Evolutionary conservation across 1,284 basidiomycete genomes (phyloP), one percentile per base, ranked within the genome.

Genomic region (Rugosomyces carneus): DNA sequence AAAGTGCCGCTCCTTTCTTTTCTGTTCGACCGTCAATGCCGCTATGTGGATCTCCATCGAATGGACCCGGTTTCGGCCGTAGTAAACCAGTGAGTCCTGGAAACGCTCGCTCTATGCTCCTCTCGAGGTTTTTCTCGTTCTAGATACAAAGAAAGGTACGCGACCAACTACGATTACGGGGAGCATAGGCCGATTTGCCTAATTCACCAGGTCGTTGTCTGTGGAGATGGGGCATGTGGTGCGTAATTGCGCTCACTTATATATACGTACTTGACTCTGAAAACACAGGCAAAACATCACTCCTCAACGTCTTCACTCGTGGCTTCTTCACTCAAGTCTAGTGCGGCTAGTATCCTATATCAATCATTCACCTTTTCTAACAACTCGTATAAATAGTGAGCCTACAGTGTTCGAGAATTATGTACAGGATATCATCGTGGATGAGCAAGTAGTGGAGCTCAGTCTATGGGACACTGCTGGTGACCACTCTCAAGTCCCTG

Each of bases 401-500:
- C 92, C 89, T 3, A 93, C 90, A 7, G 89, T 93, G 7, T 93
- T 94, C 54, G 92, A 95, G 65, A 94, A 94, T 68, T 93, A 93
- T 59, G 89, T 94, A 5, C 89, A 93, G 60, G 85, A 89, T 53
- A 66, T 93, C 38, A 76, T 76, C 51, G 78, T 96, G 19, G 90
- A 93, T 48, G 89, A 89, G 26, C 84, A 89, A 54, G 62, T 78
- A 16, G 83, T 97, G 9, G 94, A 98, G 60, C 71, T 98, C 40
- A 91, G 90, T 59, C 62, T 98, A 48, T 98, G 94, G 94, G 95
- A 98, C 63, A 97, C 94, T 34, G 94, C 94, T 31, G 92, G 92
- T 90, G 58, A 9, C 31, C 31, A 13, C 27, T 18, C 40, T 13
- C 36, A 24, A 38, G 35, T 23, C 13, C 29, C 39, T 20, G 36